phyloP scores from a whole-genome alignment of 768 basidiomycete genomes.

The Leccinum truebloodii region DNA sequence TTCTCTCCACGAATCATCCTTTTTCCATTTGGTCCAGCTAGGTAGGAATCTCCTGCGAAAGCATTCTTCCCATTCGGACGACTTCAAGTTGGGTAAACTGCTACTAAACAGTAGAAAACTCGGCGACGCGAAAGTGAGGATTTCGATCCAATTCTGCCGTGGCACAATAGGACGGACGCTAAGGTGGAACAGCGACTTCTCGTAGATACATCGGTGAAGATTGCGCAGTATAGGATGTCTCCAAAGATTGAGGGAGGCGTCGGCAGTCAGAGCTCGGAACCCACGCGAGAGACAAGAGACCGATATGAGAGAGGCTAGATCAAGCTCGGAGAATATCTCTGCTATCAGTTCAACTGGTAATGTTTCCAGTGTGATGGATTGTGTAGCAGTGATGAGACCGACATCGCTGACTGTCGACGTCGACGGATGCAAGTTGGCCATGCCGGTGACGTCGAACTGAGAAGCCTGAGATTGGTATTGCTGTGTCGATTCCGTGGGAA shows the following conservation, averaged over 20 bases:
- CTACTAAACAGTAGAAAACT: slow-evolving; percentile 66
- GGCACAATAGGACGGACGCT: slow-evolving; percentile 66
- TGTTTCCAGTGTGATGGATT: slow-evolving; percentile 37
- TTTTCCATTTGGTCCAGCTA: slow-evolving; percentile 73
- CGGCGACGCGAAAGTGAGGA: slow-evolving; percentile 61
- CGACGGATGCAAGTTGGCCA: slow-evolving; percentile 1
- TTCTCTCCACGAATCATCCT: slow-evolving; percentile 62
- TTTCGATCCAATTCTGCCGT: slow-evolving; percentile 78
- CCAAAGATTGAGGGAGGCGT: slow-evolving; percentile 74
- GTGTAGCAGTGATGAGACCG: neutral
- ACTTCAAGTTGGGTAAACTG: slow-evolving; percentile 66
- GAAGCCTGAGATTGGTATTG: neutral
- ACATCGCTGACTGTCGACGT: neutral
- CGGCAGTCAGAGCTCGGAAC: slow-evolving; percentile 58
- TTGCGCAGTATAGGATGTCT: slow-evolving; percentile 64
- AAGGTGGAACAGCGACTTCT: slow-evolving; percentile 54
- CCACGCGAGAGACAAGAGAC: slow-evolving; percentile 62
- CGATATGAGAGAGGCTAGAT: slow-evolving; percentile 57
- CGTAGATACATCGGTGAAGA: slow-evolving; percentile 49
- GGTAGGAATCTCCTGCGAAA: slow-evolving; percentile 73
- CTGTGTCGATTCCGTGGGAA: neutral
- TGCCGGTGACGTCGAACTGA: neutral
- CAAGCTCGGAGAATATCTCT: slow-evolving; percentile 68
- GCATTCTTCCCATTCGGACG: slow-evolving; percentile 73
- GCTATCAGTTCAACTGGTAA: slow-evolving; percentile 80